These are phyloP conservation scores for Aegilops speltoides DNA, from an alignment of 176 grass and related monocot genomes.

Conservation along the genomic window DNA sequence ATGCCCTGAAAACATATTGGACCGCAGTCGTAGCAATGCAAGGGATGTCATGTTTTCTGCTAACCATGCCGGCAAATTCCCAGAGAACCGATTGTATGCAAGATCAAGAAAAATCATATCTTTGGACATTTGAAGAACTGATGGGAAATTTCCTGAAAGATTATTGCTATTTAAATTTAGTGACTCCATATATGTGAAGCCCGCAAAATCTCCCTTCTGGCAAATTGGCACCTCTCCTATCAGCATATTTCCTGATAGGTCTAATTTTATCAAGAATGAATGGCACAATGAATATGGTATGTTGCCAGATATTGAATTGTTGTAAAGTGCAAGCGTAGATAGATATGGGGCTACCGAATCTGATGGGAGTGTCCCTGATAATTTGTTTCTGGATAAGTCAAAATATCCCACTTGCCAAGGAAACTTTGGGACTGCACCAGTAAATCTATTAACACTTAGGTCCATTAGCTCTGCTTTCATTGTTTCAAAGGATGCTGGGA, in stretches of 20 bases:
- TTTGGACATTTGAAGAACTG: slow-evolving; percentile 24
- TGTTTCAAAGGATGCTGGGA: background rate
- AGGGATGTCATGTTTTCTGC: slow-evolving; percentile 11
- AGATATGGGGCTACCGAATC: background rate
- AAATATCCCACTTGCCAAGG: background rate
- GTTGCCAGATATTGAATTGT: background rate
- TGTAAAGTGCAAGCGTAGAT: background rate
- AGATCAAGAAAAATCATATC: slow-evolving; percentile 34
- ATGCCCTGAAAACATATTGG: slow-evolving; percentile 36
- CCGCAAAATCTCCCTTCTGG: no score
- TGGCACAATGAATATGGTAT: background rate
- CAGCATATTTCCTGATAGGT: background rate
- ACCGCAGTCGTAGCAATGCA: slow-evolving; percentile 10
- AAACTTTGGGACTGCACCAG: background rate
- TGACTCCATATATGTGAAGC: background rate
- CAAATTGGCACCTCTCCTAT: background rate
- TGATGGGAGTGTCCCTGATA: background rate
- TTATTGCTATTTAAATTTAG: slow-evolving; percentile 34
- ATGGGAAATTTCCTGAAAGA: slow-evolving; percentile 31
- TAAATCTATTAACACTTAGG: background rate
- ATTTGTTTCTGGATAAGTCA: background rate
- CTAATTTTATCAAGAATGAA: background rate
- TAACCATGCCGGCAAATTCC: slow-evolving; percentile 36
- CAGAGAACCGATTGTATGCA: slow-evolving; percentile 36
- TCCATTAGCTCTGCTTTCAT: background rate